Percentiles rank a stretch among this genome's conserved stretches.
phyloP scores from a whole-genome alignment of 2,329 filamentous ascomycete species.

The Sporothrix pallida region DNA sequence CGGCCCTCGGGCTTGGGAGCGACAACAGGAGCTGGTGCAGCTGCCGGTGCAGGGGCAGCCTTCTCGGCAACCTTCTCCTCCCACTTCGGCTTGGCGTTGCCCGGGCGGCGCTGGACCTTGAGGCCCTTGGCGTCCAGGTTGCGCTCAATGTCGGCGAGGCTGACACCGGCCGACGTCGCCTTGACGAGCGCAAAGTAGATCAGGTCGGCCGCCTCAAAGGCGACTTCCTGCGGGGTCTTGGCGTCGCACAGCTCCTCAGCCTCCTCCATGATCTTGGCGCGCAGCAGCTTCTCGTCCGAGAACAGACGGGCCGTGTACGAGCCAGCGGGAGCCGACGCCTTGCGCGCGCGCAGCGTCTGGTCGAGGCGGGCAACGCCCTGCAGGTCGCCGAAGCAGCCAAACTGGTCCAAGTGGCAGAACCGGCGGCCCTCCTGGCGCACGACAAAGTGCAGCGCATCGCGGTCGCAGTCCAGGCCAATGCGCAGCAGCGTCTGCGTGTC shows the following conservation, averaged over 20 bases:
- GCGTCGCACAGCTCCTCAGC: conserved; percentile 93
- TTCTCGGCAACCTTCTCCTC: conserved; percentile 70
- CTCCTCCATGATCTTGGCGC: conserved; percentile 98
- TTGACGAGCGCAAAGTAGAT: conserved; percentile 96
- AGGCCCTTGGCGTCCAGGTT: conserved; percentile 93
- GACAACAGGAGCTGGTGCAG: conserved; percentile 47
- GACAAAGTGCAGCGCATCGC: conserved; percentile 87
- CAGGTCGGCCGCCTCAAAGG: conserved; percentile 92
- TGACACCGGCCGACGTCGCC: conserved; percentile 83
- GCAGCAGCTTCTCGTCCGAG: conserved; percentile 84
- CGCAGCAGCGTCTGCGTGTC: conserved; percentile 89
- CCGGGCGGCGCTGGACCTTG: conserved; percentile 91
- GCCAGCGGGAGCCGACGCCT: conserved; percentile 79
- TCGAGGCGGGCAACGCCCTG: conserved; percentile 82
- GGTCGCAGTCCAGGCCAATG: conserved; percentile 89
- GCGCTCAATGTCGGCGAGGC: conserved; percentile 84
- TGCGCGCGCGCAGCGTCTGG: conserved; percentile 82
- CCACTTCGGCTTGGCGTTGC: conserved; percentile 94
- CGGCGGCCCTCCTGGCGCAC: conserved; percentile 85
- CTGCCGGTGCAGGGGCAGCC: conserved; percentile 31
- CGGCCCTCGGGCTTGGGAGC: conserved; percentile 49
- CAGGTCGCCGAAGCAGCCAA: conserved; percentile 89
- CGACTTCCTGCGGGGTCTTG: conserved; percentile 68
- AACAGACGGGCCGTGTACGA: conserved; percentile 95
- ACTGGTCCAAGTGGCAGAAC: conserved; percentile 92